phyloP scores from a whole-genome alignment of 768 basidiomycete species.

The Trichaptum fuscoviolaceum region DNA sequence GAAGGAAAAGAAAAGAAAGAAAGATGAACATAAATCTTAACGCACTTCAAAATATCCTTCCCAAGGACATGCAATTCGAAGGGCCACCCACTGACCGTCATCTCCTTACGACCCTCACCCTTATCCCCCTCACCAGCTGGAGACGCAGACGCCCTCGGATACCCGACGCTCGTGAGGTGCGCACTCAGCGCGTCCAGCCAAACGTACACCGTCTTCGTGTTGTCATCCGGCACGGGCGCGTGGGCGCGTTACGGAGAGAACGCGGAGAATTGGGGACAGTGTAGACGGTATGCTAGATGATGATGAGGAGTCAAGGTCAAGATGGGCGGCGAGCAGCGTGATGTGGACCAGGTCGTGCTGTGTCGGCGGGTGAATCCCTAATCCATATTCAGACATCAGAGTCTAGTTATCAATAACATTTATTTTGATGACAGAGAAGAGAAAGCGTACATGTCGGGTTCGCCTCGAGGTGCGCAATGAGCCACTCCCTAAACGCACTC shows the following conservation, averaged over 20 bases:
- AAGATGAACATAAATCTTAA: background rate
- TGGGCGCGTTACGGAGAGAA: constrained; percentile 82
- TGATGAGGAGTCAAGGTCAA: no score
- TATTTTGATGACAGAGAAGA: no score
- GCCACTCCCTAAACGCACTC: constrained; percentile 51
- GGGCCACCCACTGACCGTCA: constrained; percentile 52
- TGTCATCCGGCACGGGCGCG: constrained; percentile 69
- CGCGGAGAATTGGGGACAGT: constrained; percentile 46
- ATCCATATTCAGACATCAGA: no score
- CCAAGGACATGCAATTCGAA: constrained; percentile 85
- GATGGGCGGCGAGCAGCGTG: constrained; percentile 24
- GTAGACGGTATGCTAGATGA: no score
- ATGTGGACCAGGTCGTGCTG: constrained; percentile 50
- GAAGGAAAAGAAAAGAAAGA: no score
- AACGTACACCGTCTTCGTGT: constrained; percentile 83
- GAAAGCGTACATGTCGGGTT: no score
- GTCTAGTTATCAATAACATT: background rate
- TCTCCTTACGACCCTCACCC: no score
- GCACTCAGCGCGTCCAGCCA: constrained; percentile 90
- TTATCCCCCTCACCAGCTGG: no score
- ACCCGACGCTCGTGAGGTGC: constrained; percentile 79
- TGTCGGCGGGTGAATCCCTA: constrained; percentile 51
- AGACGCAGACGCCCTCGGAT: constrained; percentile 59
- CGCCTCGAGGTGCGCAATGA: constrained; percentile 45
- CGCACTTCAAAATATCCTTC: constrained; percentile 77